Evolutionary conservation across 2,329 filamentous ascomycete genomes (phyloP), one percentile per base, ranked within the genome.

Genomic region (Diaporthe nobilis): DNA sequence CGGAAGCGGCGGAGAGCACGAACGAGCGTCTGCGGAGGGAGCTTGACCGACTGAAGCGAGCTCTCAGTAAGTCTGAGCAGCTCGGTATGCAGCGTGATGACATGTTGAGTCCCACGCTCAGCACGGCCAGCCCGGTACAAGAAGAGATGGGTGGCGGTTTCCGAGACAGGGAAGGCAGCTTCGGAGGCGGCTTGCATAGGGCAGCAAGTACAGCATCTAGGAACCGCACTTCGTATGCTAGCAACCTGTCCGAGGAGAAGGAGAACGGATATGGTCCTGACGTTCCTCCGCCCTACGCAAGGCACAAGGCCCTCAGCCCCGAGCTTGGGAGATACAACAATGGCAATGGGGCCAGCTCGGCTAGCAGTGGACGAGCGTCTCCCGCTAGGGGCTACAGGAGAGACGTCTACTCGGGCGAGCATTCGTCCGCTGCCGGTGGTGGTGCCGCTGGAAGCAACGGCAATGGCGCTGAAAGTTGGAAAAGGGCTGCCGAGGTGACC

Each of bases 401-500:
- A 61, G 81, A 82, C 5, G 74, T 80, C 5, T 72, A 75, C 47
- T 72, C 60, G 22, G 80, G 82, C 81, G 61, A 76, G 80, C 61
- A 77, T 80, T 71, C 75, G 7, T 51, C 77, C 1, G 61, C 74
- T 28, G 74, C 77, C 6, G 78, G 80, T 28, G 77, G 77, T 15
- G 61, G 76, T 10, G 76, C 67, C 28, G 76, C 77, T 22, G 77
- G 77, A n/a, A 70, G 49, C 34, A 78, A 76, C 13, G 67, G 72
- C n/a, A 90, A 92, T 63, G 92, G 92, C 0, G 92, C 93, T 25
- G 97, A 99, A 86, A 98, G 96, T 83, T 99, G 97, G 97, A 97
- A 96, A 87, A 90, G 97, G 79, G 97, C 97, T 25, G 97, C 97
- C 2, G 97, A 99, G 87, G 97, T 99, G 75, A 99, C 97, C 73